Evolutionary conservation across 805 yeast species (phyloP), one percentile per base, ranked within the genome.

Genomic region (Yarrowia phangngaensis): DNA sequence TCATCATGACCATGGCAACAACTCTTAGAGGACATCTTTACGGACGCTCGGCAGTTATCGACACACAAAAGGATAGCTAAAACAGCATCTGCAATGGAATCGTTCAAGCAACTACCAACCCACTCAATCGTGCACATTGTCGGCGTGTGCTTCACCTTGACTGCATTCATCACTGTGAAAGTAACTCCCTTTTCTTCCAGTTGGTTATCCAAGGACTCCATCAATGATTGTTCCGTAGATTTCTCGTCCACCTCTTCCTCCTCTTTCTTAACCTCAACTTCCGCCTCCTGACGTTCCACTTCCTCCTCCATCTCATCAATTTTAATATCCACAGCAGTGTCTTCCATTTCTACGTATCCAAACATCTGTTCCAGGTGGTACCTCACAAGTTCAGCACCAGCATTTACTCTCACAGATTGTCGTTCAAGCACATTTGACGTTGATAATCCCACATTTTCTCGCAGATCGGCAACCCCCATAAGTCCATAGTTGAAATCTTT

Each of bases 361-460:
- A 90, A 92, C 98, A 92, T 92, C 62, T 89, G 97, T 52, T 82
- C 78, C 51, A 92, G 73, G 61, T 92, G 97, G 88, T 94, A 92
- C 53, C 76, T 74, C 52, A 92, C 78, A 51, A 92, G 70, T 35
- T 84, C 83, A 24, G 84, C 76, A 33, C 84, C 84, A 4, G 96
- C 94, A 60, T 81, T 80, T 38, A 92, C 84, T 48, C 76, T 75
- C 15, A 92, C 68, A 6, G 79, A 73, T 62, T 90, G 96, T 55
- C 84, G 75, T 55, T 94, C 95, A 60, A 80, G 80, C 23, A 92
- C 79, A 9, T 84, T 73, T 0, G 95, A 84, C 0, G 97, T 84
- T 0, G 94, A 80, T 50, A 92, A 70, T 43, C 86, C 92, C 0
- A 95, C 79, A 59, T 79, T 89, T 57, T 89, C 97, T 61, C 92